Evolutionary conservation across 1,284 basidiomycete species (phyloP).

Genomic region (Apiotrichum domesticum): DNA sequence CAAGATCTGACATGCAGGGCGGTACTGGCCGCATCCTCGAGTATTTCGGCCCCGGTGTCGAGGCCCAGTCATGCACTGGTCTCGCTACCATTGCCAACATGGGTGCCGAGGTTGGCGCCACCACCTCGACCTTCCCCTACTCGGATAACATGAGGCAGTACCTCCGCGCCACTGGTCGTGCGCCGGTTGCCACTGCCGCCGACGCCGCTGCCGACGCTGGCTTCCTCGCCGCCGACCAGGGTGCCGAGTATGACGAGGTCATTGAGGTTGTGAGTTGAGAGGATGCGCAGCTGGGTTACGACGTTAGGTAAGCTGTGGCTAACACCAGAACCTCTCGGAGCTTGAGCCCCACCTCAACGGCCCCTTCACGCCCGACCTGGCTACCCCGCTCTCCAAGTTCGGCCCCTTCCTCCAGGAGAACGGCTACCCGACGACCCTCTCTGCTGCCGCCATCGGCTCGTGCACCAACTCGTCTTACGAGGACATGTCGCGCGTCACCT

Average conservation of each 20-base stretch:
- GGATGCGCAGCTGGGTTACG: not conserved
- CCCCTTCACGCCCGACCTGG: slow-evolving; percentile 93
- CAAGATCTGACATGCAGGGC: slow-evolving; percentile 47
- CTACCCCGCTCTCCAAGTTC: slow-evolving; percentile 94
- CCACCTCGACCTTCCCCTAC: slow-evolving; percentile 98
- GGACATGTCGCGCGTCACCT: slow-evolving; percentile 97
- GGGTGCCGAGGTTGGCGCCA: slow-evolving; percentile 99
- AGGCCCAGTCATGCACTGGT: slow-evolving; percentile 94
- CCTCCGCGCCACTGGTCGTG: slow-evolving; percentile 86
- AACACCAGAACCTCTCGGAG: slow-evolving; percentile 74
- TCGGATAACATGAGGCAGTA: slow-evolving; percentile 92
- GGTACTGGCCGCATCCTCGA: slow-evolving; percentile 96
- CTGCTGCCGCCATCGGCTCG: slow-evolving; percentile 95
- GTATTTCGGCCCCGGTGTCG: slow-evolving; percentile 88
- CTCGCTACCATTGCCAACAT: slow-evolving; percentile 99
- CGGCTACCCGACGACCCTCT: slow-evolving; percentile 93
- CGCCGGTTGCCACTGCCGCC: slow-evolving; percentile 77
- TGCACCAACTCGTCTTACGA: slow-evolving; percentile 99
- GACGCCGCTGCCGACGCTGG: slow-evolving; percentile 55
- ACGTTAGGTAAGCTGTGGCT: not conserved
- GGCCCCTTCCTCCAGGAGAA: slow-evolving; percentile 88
- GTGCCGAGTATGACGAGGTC: slow-evolving; percentile 81
- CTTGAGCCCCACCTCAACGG: slow-evolving; percentile 99
- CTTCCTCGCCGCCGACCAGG: slow-evolving; percentile 72
- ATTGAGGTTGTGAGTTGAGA: slow-evolving; percentile 73